A percentile compares a stretch with the other conserved stretches of the same genome.
These are phyloP conservation scores for Thalassiosira sp. DNA, from an alignment of 352 stramenopile species.

Conservation along the genomic window DNA sequence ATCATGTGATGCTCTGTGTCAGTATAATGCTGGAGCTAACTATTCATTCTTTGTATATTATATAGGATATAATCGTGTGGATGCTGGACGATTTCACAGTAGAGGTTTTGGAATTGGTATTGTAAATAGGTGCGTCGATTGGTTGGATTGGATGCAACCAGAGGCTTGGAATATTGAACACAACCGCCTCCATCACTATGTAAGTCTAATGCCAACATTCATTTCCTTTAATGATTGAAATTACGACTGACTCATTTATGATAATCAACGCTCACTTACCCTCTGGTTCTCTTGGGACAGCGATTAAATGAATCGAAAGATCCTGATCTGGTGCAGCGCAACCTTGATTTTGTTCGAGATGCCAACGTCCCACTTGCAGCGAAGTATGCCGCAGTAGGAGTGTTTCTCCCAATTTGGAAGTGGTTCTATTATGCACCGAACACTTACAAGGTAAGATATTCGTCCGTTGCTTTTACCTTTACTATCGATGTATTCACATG, in stretches of 20 bases:
- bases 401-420: constrained; percentile 67
- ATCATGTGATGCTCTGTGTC: too few species aligned
- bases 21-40: too few species aligned
- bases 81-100: constrained; percentile 54
- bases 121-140: constrained; percentile 59
- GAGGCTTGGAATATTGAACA: constrained; percentile 82
- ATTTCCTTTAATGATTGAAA: too few species aligned
- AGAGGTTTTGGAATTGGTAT: constrained; percentile 45
- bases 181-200: constrained; percentile 79
- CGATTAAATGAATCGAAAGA: constrained; percentile 66
- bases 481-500: too few species aligned
- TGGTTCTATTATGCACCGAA: constrained; percentile 80
- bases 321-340: constrained; percentile 76
- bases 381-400: constrained; percentile 64
- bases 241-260: too few species aligned
- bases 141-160: constrained; percentile 82
- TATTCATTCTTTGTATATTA: too few species aligned
- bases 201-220: too few species aligned
- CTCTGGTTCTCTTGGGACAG: too few species aligned
- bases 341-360: constrained; percentile 56
- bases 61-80: constrained; percentile 69
- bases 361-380: constrained; percentile 34
- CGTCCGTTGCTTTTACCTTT: too few species aligned
- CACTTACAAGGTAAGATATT: too few species aligned
- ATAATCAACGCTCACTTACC: too few species aligned